A percentile compares a stretch with the other conserved stretches of the same genome.
phyloP scores from a whole-genome alignment of 2,329 filamentous ascomycete genomes.

The Camillea tinctor region DNA sequence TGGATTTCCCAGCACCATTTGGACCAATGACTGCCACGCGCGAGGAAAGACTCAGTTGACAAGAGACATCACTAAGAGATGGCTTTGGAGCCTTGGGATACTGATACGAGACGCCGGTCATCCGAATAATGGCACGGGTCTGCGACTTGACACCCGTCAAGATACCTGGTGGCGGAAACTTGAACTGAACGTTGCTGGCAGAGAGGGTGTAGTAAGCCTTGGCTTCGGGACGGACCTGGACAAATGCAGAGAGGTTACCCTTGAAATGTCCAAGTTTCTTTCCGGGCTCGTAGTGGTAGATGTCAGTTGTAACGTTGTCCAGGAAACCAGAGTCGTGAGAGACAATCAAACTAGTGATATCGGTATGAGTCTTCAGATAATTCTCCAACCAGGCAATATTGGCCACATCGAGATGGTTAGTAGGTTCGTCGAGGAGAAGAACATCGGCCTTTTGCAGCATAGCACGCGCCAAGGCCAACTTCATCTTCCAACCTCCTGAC shows the following conservation, averaged over 20 bases:
- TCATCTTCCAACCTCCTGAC: conserved; percentile 99
- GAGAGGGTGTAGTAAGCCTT: conserved; percentile 98
- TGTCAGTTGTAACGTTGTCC: conserved; percentile 96
- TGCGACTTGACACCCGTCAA: conserved; percentile 91
- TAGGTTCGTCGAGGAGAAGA: conserved; percentile 94
- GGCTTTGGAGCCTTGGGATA: conserved; percentile 89
- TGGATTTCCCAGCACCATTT: conserved; percentile 98
- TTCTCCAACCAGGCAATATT: conserved; percentile 96
- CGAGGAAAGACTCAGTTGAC: conserved; percentile 83
- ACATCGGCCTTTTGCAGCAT: conserved; percentile 98
- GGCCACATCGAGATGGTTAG: conserved; percentile 94
- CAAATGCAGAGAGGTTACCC: conserved; percentile 80
- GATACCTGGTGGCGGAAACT: conserved; percentile 95
- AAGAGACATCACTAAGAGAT: conserved; percentile 84
- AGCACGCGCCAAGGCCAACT: conserved; percentile 89
- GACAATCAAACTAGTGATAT: conserved; percentile 96
- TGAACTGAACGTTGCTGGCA: conserved; percentile 86
- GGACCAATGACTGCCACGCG: conserved; percentile 94
- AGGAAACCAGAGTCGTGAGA: conserved; percentile 98
- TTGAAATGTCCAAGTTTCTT: conserved; percentile 92
- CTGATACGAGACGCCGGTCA: conserved; percentile 88
- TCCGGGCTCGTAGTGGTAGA: conserved; percentile 94
- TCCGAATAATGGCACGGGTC: conserved; percentile 91
- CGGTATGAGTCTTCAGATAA: conserved; percentile 91
- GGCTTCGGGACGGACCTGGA: conserved; percentile 85